Evolutionary conservation across 2,329 filamentous ascomycete species (phyloP).

Genomic region (Alternaria ventricosa): DNA sequence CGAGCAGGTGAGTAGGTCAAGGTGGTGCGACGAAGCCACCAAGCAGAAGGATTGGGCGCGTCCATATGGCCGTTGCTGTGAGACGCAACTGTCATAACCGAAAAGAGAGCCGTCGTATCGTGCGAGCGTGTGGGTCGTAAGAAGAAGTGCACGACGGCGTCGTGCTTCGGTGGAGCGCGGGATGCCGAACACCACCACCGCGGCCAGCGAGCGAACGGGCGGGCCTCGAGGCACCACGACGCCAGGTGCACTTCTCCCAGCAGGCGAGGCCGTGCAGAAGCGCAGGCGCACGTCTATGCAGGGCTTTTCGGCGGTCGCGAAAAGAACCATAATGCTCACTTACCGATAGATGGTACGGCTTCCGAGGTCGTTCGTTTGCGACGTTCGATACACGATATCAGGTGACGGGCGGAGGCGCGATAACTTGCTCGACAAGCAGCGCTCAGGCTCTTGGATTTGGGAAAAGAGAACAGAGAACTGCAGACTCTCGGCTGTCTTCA

Average conservation of each 20-base stretch:
- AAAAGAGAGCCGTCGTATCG: constrained; percentile 36
- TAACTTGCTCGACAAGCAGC: background rate
- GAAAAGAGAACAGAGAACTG: background rate
- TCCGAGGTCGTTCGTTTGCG: too few species aligned
- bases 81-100: constrained; percentile 48
- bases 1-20: constrained; percentile 31
- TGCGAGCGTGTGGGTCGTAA: constrained; percentile 26
- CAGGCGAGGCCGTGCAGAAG: constrained; percentile 7
- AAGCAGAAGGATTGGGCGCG: constrained; percentile 33
- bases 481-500: background rate
- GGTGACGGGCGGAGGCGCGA: constrained; percentile 2
- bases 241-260: constrained; percentile 18
- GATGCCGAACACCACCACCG: constrained; percentile 29
- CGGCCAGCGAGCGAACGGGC: constrained; percentile 17
- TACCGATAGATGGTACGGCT: background rate
- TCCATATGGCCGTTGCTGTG: constrained; percentile 41
- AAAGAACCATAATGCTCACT: constrained; percentile 3
- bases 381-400: background rate
- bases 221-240: constrained; percentile 18
- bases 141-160: constrained; percentile 35
- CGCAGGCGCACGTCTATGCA: background rate
- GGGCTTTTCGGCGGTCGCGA: background rate
- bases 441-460: too few species aligned
- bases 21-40: constrained; percentile 36
- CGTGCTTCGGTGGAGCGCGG: constrained; percentile 38